Evolutionary conservation across 768 basidiomycete species (phyloP), one percentile per base, ranked within the genome.

Genomic region (Crucibulum laeve): DNA sequence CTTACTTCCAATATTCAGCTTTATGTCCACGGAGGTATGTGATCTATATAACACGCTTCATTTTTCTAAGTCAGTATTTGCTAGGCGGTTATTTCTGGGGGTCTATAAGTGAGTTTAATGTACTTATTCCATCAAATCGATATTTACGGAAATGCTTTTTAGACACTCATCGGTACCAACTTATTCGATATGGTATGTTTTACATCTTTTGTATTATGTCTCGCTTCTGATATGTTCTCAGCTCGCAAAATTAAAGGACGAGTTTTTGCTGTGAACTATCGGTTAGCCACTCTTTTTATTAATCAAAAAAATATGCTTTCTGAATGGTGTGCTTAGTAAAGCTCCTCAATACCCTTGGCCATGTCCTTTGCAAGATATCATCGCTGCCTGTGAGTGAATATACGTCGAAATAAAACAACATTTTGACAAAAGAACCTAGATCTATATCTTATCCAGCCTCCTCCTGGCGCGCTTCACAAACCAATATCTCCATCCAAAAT

Each of bases 261-360:
- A 40, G 81, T 77, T 3, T 86, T 87, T 52, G 70, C 76, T 2
- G 76, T 78, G 18, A 81, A 80, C 47, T 80, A 78, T 53, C 58
- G 74, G 71, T 54, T 22, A 36, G 45, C 22, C 15, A 10, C 15
- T 18, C 17, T 5, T 17, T 13, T 33, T 22, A 30, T 22, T 28
- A 24, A 11, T 17, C 37, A 5, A 10, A 18, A 42, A 24, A n/a
- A n/a, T n/a, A n/a, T n/a, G n/a, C n/a, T 15, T 4, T 4, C 36
- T 42, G 34, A 34, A 49, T 22, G 23, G 18, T 8, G 15, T 18
- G 1, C 63, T 61, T 54, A 80, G 87, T 34, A 82, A 87, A 56
- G 84, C 87, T 0, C 88, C 89, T 1, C 89, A 91, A 59, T 90
- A 87, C 53, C 88, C 88, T 11, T 90, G 86, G 74, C 88, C 87